These are phyloP conservation scores for Aegilops bicornis DNA, from an alignment of 176 grass and related monocot genomes.

Conservation along the genomic window DNA sequence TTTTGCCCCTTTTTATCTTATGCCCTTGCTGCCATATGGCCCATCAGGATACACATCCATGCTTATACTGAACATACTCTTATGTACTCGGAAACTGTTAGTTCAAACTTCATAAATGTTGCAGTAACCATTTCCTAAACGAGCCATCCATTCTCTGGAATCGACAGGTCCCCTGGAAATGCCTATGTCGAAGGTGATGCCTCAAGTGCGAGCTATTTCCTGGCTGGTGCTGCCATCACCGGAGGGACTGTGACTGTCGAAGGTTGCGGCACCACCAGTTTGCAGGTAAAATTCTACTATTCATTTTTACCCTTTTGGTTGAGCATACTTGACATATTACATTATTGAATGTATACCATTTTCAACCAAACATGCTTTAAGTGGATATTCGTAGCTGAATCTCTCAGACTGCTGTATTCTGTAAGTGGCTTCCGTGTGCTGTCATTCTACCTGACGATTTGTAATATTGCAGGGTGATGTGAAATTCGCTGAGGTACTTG, in stretches of 20 bases:
- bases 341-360: neutral
- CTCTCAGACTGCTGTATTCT: neutral
- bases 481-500: slow-evolving; percentile 94
- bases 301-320: neutral
- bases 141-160: neutral
- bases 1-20: neutral
- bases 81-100: neutral
- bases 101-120: slow-evolving; percentile 7
- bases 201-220: slow-evolving; percentile 98
- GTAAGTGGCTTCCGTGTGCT: neutral
- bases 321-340: neutral
- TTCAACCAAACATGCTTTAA: neutral
- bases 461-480: slow-evolving; percentile 79
- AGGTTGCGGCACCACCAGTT: slow-evolving; percentile 91
- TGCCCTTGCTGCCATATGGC: neutral
- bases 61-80: slow-evolving; percentile 3
- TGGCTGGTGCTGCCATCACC: slow-evolving; percentile 96
- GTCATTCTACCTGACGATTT: neutral
- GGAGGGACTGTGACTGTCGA: slow-evolving; percentile 94
- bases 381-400: neutral
- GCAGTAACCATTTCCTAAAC: neutral
- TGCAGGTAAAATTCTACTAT: slow-evolving; percentile 55
- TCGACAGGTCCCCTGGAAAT: slow-evolving; percentile 72
- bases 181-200: slow-evolving; percentile 99
- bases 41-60: slow-evolving; percentile 12